A percentile compares a stretch with the other conserved stretches of the same genome.
Conservation (phyloP, 805 yeast genomes). For the Wickerhamiella dianesei region DNA sequence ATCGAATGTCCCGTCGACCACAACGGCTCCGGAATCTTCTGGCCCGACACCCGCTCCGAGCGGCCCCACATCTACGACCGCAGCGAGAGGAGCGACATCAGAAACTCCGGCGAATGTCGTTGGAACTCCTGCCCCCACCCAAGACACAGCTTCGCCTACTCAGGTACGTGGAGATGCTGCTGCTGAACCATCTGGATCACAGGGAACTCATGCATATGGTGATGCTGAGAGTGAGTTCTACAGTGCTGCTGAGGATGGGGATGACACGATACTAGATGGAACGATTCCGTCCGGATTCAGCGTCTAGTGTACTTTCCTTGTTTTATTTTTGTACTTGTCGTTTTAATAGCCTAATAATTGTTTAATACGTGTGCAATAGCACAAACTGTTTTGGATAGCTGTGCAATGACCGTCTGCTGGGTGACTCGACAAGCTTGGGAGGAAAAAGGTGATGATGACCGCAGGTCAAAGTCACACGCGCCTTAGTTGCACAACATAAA, state of each 20-base stretch:
- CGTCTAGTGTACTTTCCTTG: background rate
- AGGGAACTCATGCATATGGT: background rate
- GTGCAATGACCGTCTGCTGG: background rate
- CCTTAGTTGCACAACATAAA: no score
- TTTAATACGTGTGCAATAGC: no score
- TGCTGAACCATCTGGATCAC: background rate
- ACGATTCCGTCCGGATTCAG: slow-evolving; percentile 3
- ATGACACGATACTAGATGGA: background rate
- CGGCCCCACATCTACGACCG: background rate
- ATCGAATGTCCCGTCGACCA: background rate
- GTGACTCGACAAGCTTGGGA: background rate
- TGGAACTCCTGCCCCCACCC: background rate
- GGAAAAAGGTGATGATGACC: background rate
- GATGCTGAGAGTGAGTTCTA: slow-evolving; percentile 1
- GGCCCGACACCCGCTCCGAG: background rate
- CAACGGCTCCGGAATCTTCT: background rate
- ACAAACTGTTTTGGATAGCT: background rate
- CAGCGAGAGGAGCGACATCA: background rate
- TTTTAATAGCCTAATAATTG: no score
- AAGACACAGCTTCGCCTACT: background rate
- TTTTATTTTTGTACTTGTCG: background rate
- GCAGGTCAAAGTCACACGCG: no score
- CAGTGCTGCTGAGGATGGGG: slow-evolving; percentile 1
- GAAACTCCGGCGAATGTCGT: background rate
- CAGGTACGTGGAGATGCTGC: background rate